These are phyloP conservation scores for Alternaria viburni DNA, from an alignment of 2,329 filamentous ascomycete species.

Conservation along the genomic window DNA sequence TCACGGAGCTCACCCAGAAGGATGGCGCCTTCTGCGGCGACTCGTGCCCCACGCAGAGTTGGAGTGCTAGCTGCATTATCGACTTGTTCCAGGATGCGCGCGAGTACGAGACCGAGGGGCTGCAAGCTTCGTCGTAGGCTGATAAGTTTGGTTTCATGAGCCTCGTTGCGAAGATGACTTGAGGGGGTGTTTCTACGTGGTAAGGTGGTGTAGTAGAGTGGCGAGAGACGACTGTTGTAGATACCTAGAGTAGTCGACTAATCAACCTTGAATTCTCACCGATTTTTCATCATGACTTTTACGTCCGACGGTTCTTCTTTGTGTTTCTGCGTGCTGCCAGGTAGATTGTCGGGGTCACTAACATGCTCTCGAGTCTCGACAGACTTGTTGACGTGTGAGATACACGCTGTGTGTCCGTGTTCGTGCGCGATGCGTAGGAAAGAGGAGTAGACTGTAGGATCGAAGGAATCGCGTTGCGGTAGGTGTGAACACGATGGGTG, in stretches of 20 bases:
- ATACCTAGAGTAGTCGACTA: not conserved
- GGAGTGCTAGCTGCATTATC: conserved; percentile 93
- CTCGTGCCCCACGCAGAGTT: conserved; percentile 95
- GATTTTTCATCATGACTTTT: not conserved
- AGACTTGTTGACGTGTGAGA: too few species aligned
- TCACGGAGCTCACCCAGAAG: conserved; percentile 93
- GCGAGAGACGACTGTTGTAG: not conserved
- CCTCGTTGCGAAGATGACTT: not conserved
- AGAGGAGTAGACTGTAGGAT: not conserved
- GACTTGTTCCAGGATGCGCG: conserved; percentile 92
- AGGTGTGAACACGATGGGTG: not conserved
- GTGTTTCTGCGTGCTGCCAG: not conserved
- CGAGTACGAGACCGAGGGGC: conserved; percentile 34
- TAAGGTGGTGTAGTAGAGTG: not conserved
- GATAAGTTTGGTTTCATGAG: not conserved
- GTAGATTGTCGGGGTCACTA: not conserved
- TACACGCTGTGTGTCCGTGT: not conserved
- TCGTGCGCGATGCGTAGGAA: not conserved
- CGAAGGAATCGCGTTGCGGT: not conserved
- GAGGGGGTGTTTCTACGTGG: not conserved
- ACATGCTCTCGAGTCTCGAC: not conserved
- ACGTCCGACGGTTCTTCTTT: not conserved
- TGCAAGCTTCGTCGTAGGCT: not conserved
- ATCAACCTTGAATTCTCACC: not conserved
- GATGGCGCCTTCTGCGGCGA: conserved; percentile 82